Base-by-base conservation (phyloP, 2,329 filamentous ascomycete species). In the Sporothrix globosa region DNA sequence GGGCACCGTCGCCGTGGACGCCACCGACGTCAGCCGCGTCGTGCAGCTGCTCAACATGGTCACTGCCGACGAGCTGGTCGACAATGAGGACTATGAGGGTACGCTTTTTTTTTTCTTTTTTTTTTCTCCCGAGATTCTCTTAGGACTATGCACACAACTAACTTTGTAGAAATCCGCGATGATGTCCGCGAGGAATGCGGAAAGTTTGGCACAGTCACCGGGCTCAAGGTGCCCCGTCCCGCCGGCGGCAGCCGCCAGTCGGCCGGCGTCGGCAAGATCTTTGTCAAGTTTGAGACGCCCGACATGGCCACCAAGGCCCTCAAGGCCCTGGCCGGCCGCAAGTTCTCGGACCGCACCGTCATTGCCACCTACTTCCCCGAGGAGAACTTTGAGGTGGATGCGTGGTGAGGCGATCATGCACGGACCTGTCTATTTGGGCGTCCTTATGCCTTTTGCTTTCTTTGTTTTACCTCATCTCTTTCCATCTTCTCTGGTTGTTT, bases 11-110 rank as follows among this genome's bases (percentile, higher is more conserved):
- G 91, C 92, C 50, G 86, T 86, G 70, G 91, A 94, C 72, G 84
- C 91, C 46, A n/a, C 71, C 0, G 93, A 97, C 75, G 89, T 90
- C 72, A 92, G 92, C 74, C 88, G 92, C 70, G 95, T 99, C 19
- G 80, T 99, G 72, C 95, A 97, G 81, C 84, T 99, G 73, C 87
- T 99, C 77, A 99, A 99, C 83, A 99, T 99, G 96, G 95, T 99
- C 48, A 99, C 96, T 0, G 86, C 93, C 0, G 96, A 99, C 76
- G 96, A 99, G 81, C 84, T 99, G 30, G 89, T 97, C 81, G 94
- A 98, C 78, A 90, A 90, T 67, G 94, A 98, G 48, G 96, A 99
- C 77, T 98, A 97, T 77, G 92, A 97, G 81, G 95, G 95, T 94
- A 85, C 3, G 21, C n/a, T 24, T 44, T 44, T 13, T 11, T 41